Base-by-base conservation (phyloP, 345 rosid species). In the Acer yangbiense region DNA sequence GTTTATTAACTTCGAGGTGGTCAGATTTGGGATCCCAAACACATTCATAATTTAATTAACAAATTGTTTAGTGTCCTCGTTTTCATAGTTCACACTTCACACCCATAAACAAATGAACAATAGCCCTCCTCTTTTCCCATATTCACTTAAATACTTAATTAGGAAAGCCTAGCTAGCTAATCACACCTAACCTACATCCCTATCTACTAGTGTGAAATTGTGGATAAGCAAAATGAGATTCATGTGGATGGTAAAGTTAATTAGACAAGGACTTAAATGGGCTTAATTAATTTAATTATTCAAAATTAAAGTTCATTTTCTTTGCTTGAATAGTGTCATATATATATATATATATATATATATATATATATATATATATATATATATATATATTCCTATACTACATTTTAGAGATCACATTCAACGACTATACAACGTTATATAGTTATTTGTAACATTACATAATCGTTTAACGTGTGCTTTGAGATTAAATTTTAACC, bases 21-120 rank as follows among this genome's bases (percentile, higher is more conserved):
- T 72, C 83, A 77, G 82, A 76, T 72, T 80, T 78, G 84, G 87
- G 87, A 83, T 85, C 88, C 87, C 81, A 85, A 82, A 73, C 76
- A 68, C 72, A 54, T 35, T 25, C 23, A 46, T 72, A 60, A 60
- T 55, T 78, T 60, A 60, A 21, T 60, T 46, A 68, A 72, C n/a
- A 75, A 32, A 13, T 48, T 55, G 16, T 0, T 50, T 18, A 5
- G 14, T 41, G 75, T 60, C 61, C 46, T 54, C 39, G 43, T 61
- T 29, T 35, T 35, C 74, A 50, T 71, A 70, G 23, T 57, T 60
- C n/a, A 60, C 64, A 60, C 9, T 57, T 60, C n/a, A 60, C 64
- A 60, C 9, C 78, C 71, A 58, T 4, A 4, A 35, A 35, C 39
- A 35, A 35, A 35, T 35, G 39, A 35, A 35, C 23, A 76, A 74